Conservation (phyloP, 768 basidiomycete species). For the Termitomyces sp. region DNA sequence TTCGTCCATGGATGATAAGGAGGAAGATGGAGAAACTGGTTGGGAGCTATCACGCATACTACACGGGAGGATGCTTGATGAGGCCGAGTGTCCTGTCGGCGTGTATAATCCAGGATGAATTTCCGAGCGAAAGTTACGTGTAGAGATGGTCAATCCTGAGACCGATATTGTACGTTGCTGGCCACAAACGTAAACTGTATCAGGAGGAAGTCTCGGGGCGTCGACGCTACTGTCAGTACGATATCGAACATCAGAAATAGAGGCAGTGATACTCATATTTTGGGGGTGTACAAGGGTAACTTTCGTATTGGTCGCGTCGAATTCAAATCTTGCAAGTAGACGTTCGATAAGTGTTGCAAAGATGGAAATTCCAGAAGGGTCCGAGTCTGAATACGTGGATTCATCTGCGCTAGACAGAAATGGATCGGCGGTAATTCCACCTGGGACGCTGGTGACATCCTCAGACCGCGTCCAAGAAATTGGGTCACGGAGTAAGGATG, state of each 20-base stretch:
- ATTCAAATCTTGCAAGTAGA: conserved; percentile 72
- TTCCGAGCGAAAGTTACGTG: conserved; percentile 33
- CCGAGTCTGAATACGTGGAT: conserved; percentile 35
- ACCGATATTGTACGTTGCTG: conserved; percentile 47
- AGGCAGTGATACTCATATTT: conserved; percentile 55
- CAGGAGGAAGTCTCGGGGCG: background rate
- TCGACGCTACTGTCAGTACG: conserved; percentile 31
- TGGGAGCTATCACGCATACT: conserved; percentile 11
- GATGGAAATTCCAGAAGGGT: conserved; percentile 73
- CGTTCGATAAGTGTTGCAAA: conserved; percentile 78
- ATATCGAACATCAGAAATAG: conserved; percentile 53
- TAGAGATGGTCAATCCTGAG: conserved; percentile 49
- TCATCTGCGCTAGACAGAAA: conserved; percentile 35
- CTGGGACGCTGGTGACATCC: conserved; percentile 50
- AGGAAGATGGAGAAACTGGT: conserved; percentile 43
- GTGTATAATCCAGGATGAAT: conserved; percentile 9
- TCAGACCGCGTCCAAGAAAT: conserved; percentile 18
- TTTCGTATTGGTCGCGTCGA: conserved; percentile 62
- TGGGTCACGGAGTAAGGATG: conserved; percentile 54
- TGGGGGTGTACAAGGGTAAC: conserved; percentile 65
- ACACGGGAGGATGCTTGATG: background rate
- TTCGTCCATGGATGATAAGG: conserved; percentile 60
- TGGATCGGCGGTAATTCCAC: conserved; percentile 55
- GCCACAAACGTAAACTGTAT: conserved; percentile 13
- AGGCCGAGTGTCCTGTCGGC: conserved; percentile 20